These are phyloP conservation scores for Tothia fuscella DNA, from an alignment of 2,329 filamentous ascomycete species.

Conservation along the genomic window DNA sequence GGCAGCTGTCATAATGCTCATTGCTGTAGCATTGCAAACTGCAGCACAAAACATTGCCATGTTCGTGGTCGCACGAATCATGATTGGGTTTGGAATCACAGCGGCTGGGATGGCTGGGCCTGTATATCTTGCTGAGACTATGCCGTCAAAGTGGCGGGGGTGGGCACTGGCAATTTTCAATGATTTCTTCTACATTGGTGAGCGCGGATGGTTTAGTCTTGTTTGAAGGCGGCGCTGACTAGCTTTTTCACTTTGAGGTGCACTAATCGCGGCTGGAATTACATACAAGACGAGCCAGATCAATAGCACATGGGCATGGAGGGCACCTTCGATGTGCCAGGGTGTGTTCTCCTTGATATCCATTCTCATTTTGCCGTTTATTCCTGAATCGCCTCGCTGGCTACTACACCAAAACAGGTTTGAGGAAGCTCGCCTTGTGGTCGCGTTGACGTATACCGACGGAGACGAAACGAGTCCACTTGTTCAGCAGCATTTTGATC, in stretches of 20 bases:
- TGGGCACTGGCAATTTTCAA: constrained; percentile 32
- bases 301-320: constrained; percentile 36
- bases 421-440: constrained; percentile 29
- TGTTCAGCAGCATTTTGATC: constrained; percentile 29
- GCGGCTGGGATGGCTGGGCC: constrained; percentile 33
- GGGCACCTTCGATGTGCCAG: constrained; percentile 33
- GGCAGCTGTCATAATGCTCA: constrained; percentile 29
- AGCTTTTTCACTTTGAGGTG: constrained; percentile 13
- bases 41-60: constrained; percentile 40
- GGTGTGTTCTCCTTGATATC: constrained; percentile 29
- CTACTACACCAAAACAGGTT: constrained; percentile 29
- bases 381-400: constrained; percentile 37
- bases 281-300: constrained; percentile 32
- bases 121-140: constrained; percentile 40
- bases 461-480: constrained; percentile 30
- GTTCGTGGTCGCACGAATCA: constrained; percentile 37
- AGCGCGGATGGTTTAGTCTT: not conserved
- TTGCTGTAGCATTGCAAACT: constrained; percentile 36
- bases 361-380: constrained; percentile 32
- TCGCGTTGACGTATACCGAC: constrained; percentile 34
- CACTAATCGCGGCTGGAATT: constrained; percentile 35
- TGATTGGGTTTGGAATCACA: constrained; percentile 36
- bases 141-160: constrained; percentile 32
- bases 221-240: not conserved
- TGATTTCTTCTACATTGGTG: constrained; percentile 23